These are phyloP conservation scores for Bipolaris gigantea DNA, from an alignment of 2,329 filamentous ascomycete species.

Conservation along the genomic window DNA sequence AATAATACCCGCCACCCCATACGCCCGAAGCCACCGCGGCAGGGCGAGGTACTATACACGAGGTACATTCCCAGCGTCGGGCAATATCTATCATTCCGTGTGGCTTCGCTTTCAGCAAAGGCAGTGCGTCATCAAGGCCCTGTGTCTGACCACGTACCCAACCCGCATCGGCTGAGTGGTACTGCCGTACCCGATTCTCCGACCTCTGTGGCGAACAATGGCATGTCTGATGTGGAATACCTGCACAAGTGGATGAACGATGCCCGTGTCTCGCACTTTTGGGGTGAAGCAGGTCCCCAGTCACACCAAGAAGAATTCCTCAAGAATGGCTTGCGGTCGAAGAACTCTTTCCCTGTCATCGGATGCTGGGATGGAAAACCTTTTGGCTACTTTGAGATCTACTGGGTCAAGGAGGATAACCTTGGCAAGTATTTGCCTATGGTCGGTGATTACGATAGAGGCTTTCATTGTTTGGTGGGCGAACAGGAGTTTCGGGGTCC, in stretches of 20 bases:
- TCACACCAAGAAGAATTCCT: conserved; percentile 69
- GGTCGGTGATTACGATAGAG: conserved; percentile 80
- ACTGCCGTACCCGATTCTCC: conserved; percentile 55
- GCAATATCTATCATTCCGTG: conserved; percentile 86
- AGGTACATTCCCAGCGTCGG: conserved; percentile 80
- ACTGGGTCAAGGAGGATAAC: conserved; percentile 94
- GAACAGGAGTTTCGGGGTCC: conserved; percentile 87
- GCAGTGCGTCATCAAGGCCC: conserved; percentile 68
- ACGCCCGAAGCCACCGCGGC: conserved; percentile 82
- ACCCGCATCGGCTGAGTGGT: conserved; percentile 36
- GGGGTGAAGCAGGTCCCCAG: conserved; percentile 67
- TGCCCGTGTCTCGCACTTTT: conserved; percentile 80
- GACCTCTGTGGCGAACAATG: conserved; percentile 35
- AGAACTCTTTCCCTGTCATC: conserved; percentile 86
- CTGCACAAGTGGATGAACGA: conserved; percentile 88
- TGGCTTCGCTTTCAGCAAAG: conserved; percentile 69
- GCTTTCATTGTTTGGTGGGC: conserved; percentile 84
- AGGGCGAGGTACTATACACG: conserved; percentile 89
- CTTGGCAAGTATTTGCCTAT: conserved; percentile 70
- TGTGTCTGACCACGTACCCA: conserved; percentile 25
- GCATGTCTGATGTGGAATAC: conserved; percentile 64
- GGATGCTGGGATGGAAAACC: conserved; percentile 93
- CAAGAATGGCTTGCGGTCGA: conserved; percentile 62
- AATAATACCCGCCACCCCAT: conserved; percentile 81
- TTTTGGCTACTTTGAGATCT: conserved; percentile 97